Conservation (phyloP, 805 yeast genomes). For the Kodamaea nitidulidarum region DNA sequence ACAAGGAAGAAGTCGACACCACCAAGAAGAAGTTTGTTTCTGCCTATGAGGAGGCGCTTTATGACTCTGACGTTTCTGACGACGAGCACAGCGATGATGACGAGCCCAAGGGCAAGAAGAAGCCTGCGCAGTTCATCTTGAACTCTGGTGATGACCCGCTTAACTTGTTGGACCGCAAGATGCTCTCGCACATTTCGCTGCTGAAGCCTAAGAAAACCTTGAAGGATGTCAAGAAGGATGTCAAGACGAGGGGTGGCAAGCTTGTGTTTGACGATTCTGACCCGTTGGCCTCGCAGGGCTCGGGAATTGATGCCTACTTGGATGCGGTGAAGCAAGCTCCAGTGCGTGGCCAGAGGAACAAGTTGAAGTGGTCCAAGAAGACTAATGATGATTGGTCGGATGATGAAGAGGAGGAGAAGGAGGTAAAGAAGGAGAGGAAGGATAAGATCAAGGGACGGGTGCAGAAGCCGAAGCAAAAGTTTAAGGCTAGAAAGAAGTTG, state of each 20-base stretch:
- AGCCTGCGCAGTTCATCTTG: slow-evolving; percentile 62
- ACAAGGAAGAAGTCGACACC: slow-evolving; percentile 45
- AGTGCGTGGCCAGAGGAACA: slow-evolving; percentile 87
- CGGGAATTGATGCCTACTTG: slow-evolving; percentile 85
- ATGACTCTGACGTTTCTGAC: slow-evolving; percentile 64
- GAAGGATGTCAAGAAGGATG: slow-evolving; percentile 37
- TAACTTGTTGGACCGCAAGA: slow-evolving; percentile 80
- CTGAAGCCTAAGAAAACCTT: slow-evolving; percentile 68
- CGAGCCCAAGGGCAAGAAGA: slow-evolving; percentile 24
- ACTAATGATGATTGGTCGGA: slow-evolving; percentile 46
- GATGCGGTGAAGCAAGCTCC: slow-evolving; percentile 95
- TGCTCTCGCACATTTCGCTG: slow-evolving; percentile 85
- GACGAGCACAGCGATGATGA: slow-evolving; percentile 44
- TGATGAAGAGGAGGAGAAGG: slow-evolving; percentile 43
- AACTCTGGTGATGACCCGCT: slow-evolving; percentile 76
- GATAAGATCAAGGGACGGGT: slow-evolving; percentile 22
- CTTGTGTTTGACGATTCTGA: slow-evolving; percentile 56
- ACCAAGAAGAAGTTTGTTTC: slow-evolving; percentile 60
- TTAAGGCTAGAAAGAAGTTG: slow-evolving; percentile 58
- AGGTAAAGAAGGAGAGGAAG: slow-evolving; percentile 6
- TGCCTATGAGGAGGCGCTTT: slow-evolving; percentile 89
- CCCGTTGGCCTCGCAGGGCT: slow-evolving; percentile 34
- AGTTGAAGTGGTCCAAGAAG: slow-evolving; percentile 77
- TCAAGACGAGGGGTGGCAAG: slow-evolving; percentile 62
- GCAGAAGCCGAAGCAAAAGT: slow-evolving; percentile 44